Evolutionary conservation across 116 monocot species (phyloP), one percentile per base, ranked within the genome.

Genomic region (Phalaenopsis hybrid): DNA sequence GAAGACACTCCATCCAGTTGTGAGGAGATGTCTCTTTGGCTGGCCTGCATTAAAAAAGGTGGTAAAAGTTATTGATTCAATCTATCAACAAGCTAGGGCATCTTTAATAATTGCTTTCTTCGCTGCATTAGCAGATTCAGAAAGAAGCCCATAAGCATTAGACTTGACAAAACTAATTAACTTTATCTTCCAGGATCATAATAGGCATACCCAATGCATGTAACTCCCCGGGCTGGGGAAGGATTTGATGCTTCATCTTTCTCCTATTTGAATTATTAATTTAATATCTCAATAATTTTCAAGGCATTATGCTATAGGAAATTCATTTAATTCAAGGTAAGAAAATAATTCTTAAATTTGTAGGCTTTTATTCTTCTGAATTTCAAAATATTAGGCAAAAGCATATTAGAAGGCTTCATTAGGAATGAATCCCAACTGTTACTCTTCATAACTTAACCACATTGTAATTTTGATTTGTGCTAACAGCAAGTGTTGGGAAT

Each of bases 1-100:
- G 78, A 89, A 89, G 41, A 89, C 89, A 72, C 89, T 89, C 89
- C 89, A 89, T 51, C 89, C 89, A 46, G 89, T 89, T 23, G 89
- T 89, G 34, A 89, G 85, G 55, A 89, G 89, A 75, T 89, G 89
- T 49, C 89, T 89, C 80, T 89, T 89, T 52, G 89, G 89, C 84
- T 90, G 88, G 77, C 90, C 90, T 90, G 90, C 77, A 78, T 31
- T 16, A 85, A 72, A 72, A 72, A 37, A 0, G 15, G 41, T 72
- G 72, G 72, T 41, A 72, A 72, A 41, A 72, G 13, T 37, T 41
- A 31, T 31, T n/a, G 25, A 72, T 72, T 72, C 41, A 72, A 5
- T 72, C 41, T 37, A 13, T 72, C 37, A 72, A 72, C 37, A 15
- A 6, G 16, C 41, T 16, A 72, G 15, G 15, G 16, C 41, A 72